Percentiles rank a stretch among this genome's conserved stretches.
Evolutionary conservation across 768 basidiomycete species (phyloP).

Genomic region (Lactifluus subvellereus): DNA sequence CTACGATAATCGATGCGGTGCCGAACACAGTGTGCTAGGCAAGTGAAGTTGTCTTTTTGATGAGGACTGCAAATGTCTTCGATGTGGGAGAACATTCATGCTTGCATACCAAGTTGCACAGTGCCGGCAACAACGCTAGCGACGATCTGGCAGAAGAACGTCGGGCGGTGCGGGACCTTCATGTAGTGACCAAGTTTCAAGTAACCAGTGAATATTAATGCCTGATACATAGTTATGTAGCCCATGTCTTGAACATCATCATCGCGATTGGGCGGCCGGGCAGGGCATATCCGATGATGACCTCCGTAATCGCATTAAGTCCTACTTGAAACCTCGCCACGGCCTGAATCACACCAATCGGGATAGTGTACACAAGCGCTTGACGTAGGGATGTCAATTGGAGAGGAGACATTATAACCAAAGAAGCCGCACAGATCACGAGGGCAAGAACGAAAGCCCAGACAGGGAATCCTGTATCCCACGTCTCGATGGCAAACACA

Average conservation of each 20-base stretch:
- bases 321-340: constrained; percentile 75
- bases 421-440: constrained; percentile 41
- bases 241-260: constrained; percentile 88
- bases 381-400: neutral
- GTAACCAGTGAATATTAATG: constrained; percentile 63
- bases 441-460: constrained; percentile 70
- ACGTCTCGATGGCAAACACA: constrained; percentile 62
- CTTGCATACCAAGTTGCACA: constrained; percentile 67
- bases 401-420: neutral
- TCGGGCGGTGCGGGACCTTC: constrained; percentile 67
- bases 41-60: constrained; percentile 62
- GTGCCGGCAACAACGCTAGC: constrained; percentile 66
- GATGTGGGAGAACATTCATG: constrained; percentile 73
- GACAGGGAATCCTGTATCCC: constrained; percentile 67
- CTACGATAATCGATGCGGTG: constrained; percentile 68
- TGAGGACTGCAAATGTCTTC: constrained; percentile 47
- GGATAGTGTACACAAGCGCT: constrained; percentile 43
- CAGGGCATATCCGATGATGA: constrained; percentile 73
- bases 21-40: constrained; percentile 68
- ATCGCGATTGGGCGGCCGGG: constrained; percentile 75
- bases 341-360: constrained; percentile 55
- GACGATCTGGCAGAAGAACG: constrained; percentile 68
- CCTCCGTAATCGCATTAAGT: constrained; percentile 72
- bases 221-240: constrained; percentile 65
- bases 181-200: constrained; percentile 71